Conservation (phyloP, 805 yeast species). For the Saturnispora gosingensis region DNA sequence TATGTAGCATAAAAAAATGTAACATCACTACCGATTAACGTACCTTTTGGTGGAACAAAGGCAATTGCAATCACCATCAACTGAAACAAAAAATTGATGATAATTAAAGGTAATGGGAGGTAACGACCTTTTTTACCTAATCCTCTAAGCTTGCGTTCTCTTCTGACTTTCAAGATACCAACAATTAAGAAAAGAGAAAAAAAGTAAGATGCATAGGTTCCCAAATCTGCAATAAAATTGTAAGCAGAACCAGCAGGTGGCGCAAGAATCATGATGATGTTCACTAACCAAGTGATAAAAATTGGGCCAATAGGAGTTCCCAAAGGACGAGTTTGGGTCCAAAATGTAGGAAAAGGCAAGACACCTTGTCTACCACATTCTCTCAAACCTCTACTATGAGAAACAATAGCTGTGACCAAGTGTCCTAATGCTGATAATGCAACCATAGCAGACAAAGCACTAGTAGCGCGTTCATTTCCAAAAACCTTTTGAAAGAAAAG, state of each 20-base stretch:
- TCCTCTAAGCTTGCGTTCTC: conserved; percentile 27
- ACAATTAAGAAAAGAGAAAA: conserved; percentile 57
- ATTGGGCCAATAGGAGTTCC: conserved; percentile 66
- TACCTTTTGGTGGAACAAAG: conserved; percentile 34
- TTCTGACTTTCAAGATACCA: conserved; percentile 44
- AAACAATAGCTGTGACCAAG: conserved; percentile 71
- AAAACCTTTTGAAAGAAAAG: conserved; percentile 65
- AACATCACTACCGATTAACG: conserved; percentile 33
- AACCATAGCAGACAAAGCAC: conserved; percentile 69
- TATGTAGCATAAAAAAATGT: conserved; percentile 35
- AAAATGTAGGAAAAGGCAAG: conserved; percentile 63
- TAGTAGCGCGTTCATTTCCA: conserved; percentile 47
- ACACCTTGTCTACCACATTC: conserved; percentile 77
- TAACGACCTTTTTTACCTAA: conserved; percentile 28
- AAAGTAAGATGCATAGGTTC: conserved; percentile 73
- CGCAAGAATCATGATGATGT: conserved; percentile 64
- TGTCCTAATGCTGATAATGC: conserved; percentile 78
- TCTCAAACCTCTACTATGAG: conserved; percentile 76
- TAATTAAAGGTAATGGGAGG: conserved; percentile 27
- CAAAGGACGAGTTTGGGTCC: conserved; percentile 65
- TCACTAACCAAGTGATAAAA: conserved; percentile 68
- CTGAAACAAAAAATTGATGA: conserved; percentile 28
- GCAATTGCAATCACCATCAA: conserved; percentile 34
- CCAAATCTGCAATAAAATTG: conserved; percentile 68
- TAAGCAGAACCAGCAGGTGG: conserved; percentile 87